Percentiles rank a stretch among this genome's conserved stretches.
Evolutionary conservation across 352 stramenopile species (phyloP).

Genomic region (Phytophthora megakarya): DNA sequence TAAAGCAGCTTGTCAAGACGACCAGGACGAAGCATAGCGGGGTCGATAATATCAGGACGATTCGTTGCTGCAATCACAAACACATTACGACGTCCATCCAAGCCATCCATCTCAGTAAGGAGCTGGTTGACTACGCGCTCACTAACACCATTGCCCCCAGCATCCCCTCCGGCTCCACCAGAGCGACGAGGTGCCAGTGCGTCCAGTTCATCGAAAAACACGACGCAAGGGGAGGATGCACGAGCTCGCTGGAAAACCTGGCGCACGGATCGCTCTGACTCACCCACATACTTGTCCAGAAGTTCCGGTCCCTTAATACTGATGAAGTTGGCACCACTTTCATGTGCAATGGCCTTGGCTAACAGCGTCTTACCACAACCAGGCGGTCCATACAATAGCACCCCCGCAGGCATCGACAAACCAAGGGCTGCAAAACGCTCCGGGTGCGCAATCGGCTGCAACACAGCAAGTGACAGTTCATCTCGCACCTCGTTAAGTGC

Average conservation of each 20-base stretch:
- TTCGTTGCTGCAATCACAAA: constrained; percentile 97
- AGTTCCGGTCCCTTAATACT: constrained; percentile 98
- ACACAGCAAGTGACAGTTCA: constrained; percentile 95
- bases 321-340: constrained; percentile 99
- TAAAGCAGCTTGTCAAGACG: constrained; percentile 99
- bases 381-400: constrained; percentile 97
- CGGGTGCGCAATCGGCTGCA: constrained; percentile 98
- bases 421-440: constrained; percentile 95
- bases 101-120: constrained; percentile 99
- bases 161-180: constrained; percentile 56
- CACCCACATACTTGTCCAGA: constrained; percentile 99
- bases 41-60: constrained; percentile 98
- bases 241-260: constrained; percentile 98
- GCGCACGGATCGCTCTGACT: constrained; percentile 95
- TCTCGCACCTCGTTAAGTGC: constrained; percentile 92
- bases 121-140: constrained; percentile 98
- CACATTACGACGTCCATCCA: constrained; percentile 95
- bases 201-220: constrained; percentile 99
- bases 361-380: constrained; percentile 99
- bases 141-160: constrained; percentile 89
- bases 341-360: constrained; percentile 98
- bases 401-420: constrained; percentile 95
- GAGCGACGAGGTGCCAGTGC: constrained; percentile 94
- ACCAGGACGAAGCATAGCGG: constrained; percentile 98
- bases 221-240: constrained; percentile 97